A percentile compares a stretch with the other conserved stretches of the same genome.
Conservation (phyloP, 1,284 basidiomycete species). For the Ganoderma meredithae region DNA sequence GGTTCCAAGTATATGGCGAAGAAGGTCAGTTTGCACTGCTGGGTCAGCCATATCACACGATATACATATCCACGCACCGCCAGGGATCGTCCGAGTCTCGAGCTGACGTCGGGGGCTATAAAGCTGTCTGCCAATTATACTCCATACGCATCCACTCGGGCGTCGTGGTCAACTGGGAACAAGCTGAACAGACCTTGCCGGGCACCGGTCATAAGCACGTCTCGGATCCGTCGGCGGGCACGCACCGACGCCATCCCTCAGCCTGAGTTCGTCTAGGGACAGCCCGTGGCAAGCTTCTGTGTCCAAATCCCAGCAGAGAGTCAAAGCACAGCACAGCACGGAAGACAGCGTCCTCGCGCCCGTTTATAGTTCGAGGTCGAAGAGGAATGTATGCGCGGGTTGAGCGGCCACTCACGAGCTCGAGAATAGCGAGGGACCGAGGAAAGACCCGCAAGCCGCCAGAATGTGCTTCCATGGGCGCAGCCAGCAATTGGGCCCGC, state of each 20-base stretch:
- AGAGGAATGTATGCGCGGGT: neutral
- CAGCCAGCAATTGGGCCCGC: neutral
- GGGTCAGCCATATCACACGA: neutral
- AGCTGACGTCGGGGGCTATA: neutral
- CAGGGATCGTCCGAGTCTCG: neutral
- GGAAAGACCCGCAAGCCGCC: neutral
- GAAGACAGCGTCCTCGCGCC: neutral
- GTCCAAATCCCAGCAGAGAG: neutral
- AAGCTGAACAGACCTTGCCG: no score
- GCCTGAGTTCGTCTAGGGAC: neutral
- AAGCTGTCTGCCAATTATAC: constrained; percentile 3
- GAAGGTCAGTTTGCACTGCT: neutral
- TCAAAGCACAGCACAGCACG: neutral
- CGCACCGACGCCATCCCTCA: neutral
- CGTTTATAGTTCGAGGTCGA: neutral
- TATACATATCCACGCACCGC: neutral
- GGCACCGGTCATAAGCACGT: neutral
- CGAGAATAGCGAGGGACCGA: neutral
- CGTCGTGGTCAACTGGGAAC: neutral
- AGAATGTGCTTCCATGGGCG: neutral
- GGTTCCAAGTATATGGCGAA: neutral
- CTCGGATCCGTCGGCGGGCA: constrained; percentile 1
- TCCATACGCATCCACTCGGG: neutral
- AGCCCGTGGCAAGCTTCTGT: neutral
- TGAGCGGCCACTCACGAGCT: neutral